Percentiles rank a stretch among this genome's conserved stretches.
These are phyloP conservation scores for Coleophoma crateriformis DNA, from an alignment of 2,329 filamentous ascomycete species.

Conservation along the genomic window DNA sequence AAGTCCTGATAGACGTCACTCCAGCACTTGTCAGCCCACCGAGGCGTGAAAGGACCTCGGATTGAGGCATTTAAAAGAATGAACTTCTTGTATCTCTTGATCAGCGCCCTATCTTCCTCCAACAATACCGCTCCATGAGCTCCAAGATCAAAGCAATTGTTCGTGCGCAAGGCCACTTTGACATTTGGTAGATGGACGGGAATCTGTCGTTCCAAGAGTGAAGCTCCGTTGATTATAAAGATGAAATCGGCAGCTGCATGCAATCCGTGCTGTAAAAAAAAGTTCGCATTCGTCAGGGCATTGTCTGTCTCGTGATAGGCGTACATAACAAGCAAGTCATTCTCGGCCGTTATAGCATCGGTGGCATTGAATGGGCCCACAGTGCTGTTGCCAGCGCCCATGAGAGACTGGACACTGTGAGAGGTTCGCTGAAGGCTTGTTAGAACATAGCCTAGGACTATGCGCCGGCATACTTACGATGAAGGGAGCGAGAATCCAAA, in stretches of 20 bases:
- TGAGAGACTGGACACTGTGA: too few relatives aligned
- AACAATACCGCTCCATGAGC: slow-evolving; percentile 12
- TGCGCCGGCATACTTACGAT: too few relatives aligned
- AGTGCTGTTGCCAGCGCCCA: too few relatives aligned
- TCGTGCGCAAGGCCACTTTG: slow-evolving; percentile 9
- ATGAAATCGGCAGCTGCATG: slow-evolving; percentile 17
- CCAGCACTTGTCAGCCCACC: slow-evolving; percentile 15
- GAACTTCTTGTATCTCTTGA: slow-evolving; percentile 15
- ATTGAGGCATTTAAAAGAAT: slow-evolving; percentile 19
- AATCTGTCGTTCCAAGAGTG: slow-evolving; percentile 4
- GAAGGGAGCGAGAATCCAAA: too few relatives aligned
- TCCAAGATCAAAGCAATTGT: slow-evolving; percentile 19
- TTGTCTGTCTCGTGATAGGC: slow-evolving; percentile 11
- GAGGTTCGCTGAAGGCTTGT: too few relatives aligned
- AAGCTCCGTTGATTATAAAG: slow-evolving; percentile 18
- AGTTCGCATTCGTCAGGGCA: slow-evolving; percentile 14
- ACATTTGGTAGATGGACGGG: slow-evolving; percentile 11
- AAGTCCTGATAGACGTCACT: slow-evolving; percentile 13
- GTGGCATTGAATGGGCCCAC: too few relatives aligned
- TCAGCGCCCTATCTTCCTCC: slow-evolving; percentile 7
- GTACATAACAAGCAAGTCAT: slow-evolving; percentile 4
- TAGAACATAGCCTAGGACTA: too few relatives aligned
- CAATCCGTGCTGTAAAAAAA: slow-evolving; percentile 15
- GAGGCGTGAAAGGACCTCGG: slow-evolving; percentile 16
- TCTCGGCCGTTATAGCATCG: too few relatives aligned